Evolutionary conservation across 441 rosid species (phyloP).

Genomic region (Adansonia rubrostipa): DNA sequence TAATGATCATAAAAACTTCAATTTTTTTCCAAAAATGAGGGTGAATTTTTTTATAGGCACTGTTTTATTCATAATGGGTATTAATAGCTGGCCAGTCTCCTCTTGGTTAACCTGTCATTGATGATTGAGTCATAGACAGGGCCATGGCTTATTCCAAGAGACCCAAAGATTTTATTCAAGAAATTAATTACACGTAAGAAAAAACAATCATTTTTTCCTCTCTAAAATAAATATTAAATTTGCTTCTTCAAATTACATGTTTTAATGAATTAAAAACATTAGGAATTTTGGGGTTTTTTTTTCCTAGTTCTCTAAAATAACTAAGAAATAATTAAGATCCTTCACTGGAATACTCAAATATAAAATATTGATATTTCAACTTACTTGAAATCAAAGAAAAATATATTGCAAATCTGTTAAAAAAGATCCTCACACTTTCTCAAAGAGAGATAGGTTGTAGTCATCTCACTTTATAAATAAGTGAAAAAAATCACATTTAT

Average conservation of each 20-base stretch:
- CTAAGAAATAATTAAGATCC: background rate
- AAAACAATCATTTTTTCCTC: background rate
- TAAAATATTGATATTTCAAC: background rate
- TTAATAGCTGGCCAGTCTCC: constrained; percentile 31
- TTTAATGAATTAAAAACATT: background rate
- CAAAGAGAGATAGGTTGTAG: background rate
- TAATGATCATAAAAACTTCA: constrained; percentile 30
- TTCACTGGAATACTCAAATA: background rate
- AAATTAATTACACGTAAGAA: background rate
- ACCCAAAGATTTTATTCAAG: background rate
- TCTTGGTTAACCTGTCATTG: constrained; percentile 26
- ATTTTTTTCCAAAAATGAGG: constrained; percentile 19
- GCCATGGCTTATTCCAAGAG: background rate
- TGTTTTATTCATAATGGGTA: constrained; percentile 38
- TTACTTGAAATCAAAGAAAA: background rate
- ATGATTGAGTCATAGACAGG: constrained; percentile 26
- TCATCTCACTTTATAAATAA: background rate
- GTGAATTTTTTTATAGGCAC: constrained; percentile 25
- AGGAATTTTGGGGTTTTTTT: background rate
- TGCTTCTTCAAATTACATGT: background rate
- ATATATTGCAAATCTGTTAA: background rate
- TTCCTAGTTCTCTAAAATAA: background rate
- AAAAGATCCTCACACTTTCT: background rate
- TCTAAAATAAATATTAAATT: background rate
- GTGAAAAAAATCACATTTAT: no score